Evolutionary conservation across 257 asterid species (phyloP).

Genomic region (Salvia miltiorrhiza): DNA sequence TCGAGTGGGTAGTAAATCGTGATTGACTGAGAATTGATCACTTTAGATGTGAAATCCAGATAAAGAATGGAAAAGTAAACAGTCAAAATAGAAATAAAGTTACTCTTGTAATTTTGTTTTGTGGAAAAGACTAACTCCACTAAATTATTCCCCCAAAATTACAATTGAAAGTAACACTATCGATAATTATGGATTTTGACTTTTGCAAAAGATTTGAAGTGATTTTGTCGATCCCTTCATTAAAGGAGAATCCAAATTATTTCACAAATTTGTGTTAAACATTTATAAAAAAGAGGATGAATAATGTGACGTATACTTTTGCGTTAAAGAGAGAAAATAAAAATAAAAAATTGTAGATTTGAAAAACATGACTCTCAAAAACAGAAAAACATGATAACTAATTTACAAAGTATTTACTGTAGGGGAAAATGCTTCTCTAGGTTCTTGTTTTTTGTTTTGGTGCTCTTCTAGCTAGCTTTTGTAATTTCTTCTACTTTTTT

Average conservation of each 20-base stretch:
- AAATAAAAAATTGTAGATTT: too few species aligned
- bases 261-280: not conserved
- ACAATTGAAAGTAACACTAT: not conserved
- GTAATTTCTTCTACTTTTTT: not conserved
- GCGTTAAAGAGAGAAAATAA: not conserved
- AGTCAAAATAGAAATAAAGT: not conserved
- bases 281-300: not conserved
- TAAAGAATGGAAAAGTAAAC: not conserved
- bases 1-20: not conserved
- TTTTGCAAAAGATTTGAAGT: slow-evolving; percentile 26
- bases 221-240: slow-evolving; percentile 32
- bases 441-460: not conserved
- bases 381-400: not conserved
- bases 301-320: not conserved
- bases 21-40: not conserved
- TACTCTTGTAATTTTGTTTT: not conserved
- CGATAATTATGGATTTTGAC: slow-evolving; percentile 25
- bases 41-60: not conserved
- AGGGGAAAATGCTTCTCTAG: not conserved
- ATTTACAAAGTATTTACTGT: not conserved
- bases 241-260: slow-evolving; percentile 31
- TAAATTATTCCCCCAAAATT: not conserved
- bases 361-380: too few species aligned
- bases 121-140: not conserved
- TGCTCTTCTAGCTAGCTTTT: too few species aligned